Percentiles rank a stretch among this genome's conserved stretches.
These are phyloP conservation scores for Xylaria castorea DNA, from an alignment of 495 filamentous ascomycete genomes.

Conservation along the genomic window DNA sequence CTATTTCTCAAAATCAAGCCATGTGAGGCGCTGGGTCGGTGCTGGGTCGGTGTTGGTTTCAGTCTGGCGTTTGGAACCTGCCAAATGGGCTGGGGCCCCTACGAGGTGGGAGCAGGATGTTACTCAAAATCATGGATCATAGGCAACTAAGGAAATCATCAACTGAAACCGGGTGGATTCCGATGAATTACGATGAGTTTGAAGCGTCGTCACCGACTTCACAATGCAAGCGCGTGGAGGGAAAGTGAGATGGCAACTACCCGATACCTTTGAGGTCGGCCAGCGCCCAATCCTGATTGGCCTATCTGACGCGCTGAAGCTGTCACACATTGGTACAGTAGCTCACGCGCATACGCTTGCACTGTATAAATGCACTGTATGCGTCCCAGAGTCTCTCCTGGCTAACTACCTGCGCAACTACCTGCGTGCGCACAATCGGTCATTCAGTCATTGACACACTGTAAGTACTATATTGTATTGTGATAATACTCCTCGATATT, in stretches of 20 bases:
- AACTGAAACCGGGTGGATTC: too few relatives aligned
- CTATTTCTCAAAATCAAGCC: not conserved
- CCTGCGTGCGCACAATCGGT: not conserved
- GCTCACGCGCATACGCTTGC: not conserved
- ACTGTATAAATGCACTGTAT: not conserved
- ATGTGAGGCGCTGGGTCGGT: not conserved
- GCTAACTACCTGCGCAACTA: not conserved
- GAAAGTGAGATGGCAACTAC: constrained; percentile 1
- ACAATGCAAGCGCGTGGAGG: not conserved
- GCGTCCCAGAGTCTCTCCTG: not conserved
- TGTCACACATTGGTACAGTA: not conserved
- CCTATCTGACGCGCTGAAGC: constrained; percentile 9
- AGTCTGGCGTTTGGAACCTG: constrained; percentile 9
- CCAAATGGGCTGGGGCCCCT: not conserved
- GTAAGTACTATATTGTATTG: not conserved
- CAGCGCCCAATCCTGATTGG: constrained; percentile 12
- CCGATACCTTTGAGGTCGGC: not conserved
- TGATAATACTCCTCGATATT: not conserved
- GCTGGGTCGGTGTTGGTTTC: constrained; percentile 4
- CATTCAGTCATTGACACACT: not conserved
- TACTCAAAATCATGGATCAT: not conserved
- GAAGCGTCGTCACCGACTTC: not conserved
- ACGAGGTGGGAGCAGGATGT: not conserved
- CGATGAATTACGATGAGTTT: not conserved
- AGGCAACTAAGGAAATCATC: not conserved